Evolutionary conservation across 1,284 basidiomycete genomes (phyloP).

Genomic region (Coriolopsis trogii): DNA sequence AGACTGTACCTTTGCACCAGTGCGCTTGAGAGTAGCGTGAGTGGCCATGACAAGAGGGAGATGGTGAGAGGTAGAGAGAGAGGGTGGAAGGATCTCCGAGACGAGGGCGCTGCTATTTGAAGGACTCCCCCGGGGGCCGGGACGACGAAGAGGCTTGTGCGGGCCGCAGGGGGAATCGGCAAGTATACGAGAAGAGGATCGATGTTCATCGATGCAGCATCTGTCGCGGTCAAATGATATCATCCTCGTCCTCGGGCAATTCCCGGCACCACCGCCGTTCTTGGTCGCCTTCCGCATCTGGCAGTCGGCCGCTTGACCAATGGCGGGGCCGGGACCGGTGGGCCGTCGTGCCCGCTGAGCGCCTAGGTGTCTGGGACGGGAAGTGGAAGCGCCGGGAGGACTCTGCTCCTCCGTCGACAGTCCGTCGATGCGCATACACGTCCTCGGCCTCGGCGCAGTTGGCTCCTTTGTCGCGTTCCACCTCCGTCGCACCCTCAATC

Average conservation of each 20-base stretch:
- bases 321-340: too few species aligned
- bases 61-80: slow-evolving; percentile 14
- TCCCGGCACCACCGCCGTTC: slow-evolving; percentile 11
- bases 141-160: neutral
- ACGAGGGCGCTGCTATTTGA: slow-evolving; percentile 17
- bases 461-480: slow-evolving; percentile 83
- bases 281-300: slow-evolving; percentile 11
- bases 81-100: slow-evolving; percentile 7
- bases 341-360: too few species aligned
- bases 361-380: neutral
- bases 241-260: slow-evolving; percentile 12
- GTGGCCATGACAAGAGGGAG: slow-evolving; percentile 44
- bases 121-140: slow-evolving; percentile 15
- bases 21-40: slow-evolving; percentile 55
- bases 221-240: slow-evolving; percentile 17
- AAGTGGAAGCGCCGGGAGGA: neutral
- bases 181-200: slow-evolving; percentile 4
- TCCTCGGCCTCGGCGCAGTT: slow-evolving; percentile 72
- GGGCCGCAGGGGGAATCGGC: slow-evolving; percentile 15
- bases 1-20: slow-evolving; percentile 56
- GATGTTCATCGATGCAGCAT: slow-evolving; percentile 16
- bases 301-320: too few species aligned
- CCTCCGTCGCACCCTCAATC: slow-evolving; percentile 62
- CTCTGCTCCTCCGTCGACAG: neutral
- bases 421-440: slow-evolving; percentile 66